Percentiles rank a stretch among this genome's conserved stretches.
These are phyloP conservation scores for Fonsecaea pedrosoi DNA, from an alignment of 2,329 filamentous ascomycete species.

Conservation along the genomic window DNA sequence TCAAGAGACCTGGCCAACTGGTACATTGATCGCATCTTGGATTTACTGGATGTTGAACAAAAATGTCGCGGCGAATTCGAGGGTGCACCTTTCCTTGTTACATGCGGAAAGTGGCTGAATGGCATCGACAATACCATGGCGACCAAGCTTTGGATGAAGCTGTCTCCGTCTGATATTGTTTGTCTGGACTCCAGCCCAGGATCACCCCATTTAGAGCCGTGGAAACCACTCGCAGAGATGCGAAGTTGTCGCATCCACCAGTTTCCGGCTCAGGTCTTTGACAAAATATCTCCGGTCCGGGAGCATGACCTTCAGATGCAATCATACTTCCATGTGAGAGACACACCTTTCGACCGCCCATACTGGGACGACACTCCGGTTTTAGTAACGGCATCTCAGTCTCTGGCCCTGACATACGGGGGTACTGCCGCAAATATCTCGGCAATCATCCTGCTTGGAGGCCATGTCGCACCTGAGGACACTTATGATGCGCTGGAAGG, in stretches of 20 bases:
- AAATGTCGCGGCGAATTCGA: conserved; percentile 49
- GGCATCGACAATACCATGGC: conserved; percentile 59
- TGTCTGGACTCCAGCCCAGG: conserved; percentile 60
- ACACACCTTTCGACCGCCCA: conserved; percentile 43
- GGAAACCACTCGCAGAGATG: conserved; percentile 50
- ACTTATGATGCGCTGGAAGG: conserved; percentile 61
- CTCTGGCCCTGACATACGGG: conserved; percentile 51
- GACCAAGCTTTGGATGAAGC: conserved; percentile 53
- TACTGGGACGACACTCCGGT: conserved; percentile 58
- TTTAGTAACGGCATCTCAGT: conserved; percentile 43
- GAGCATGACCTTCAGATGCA: conserved; percentile 64
- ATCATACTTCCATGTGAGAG: conserved; percentile 63
- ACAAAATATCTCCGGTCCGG: conserved; percentile 59
- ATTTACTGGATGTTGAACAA: conserved; percentile 60
- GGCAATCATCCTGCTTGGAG: conserved; percentile 58
- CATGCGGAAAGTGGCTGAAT: conserved; percentile 64
- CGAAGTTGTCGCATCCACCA: conserved; percentile 50
- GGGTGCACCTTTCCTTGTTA: conserved; percentile 61
- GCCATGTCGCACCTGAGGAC: conserved; percentile 55
- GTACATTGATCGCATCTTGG: conserved; percentile 59
- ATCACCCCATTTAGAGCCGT: conserved; percentile 51
- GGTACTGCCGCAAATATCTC: conserved; percentile 55
- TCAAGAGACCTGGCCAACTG: conserved; percentile 65
- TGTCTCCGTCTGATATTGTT: conserved; percentile 60
- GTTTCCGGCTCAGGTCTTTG: conserved; percentile 53